Conservation (phyloP, 2,329 filamentous ascomycete species). For the Monilinia aucupariae region DNA sequence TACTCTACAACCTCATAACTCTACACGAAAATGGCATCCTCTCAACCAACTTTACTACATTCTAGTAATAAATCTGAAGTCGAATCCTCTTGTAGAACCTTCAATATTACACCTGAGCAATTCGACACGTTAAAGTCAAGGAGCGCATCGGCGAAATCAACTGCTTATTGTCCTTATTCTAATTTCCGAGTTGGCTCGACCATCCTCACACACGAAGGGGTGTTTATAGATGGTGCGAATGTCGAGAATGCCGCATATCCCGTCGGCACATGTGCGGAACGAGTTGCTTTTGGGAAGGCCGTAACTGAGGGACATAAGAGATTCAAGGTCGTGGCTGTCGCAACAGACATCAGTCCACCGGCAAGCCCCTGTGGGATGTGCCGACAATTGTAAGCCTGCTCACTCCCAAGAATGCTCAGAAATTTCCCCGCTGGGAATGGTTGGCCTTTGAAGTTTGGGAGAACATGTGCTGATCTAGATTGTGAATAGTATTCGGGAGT, state of each 20-base stretch:
- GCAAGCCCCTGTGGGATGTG: constrained; percentile 92
- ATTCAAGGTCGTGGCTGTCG: constrained; percentile 78
- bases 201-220: constrained; percentile 56
- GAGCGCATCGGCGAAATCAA: constrained; percentile 67
- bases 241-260: constrained; percentile 90
- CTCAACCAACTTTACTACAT: not conserved
- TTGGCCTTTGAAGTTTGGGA: no score
- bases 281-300: constrained; percentile 79
- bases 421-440: not conserved
- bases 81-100: constrained; percentile 21
- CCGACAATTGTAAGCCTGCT: constrained; percentile 67
- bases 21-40: not conserved
- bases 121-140: constrained; percentile 60
- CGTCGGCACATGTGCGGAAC: constrained; percentile 91
- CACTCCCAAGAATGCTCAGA: not conserved
- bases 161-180: constrained; percentile 66
- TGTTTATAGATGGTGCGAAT: constrained; percentile 63
- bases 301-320: constrained; percentile 46
- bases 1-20: not conserved
- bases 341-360: constrained; percentile 68
- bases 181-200: constrained; percentile 85
- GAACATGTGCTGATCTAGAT: not conserved
- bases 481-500: constrained; percentile 64
- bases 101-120: constrained; percentile 55
- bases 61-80: constrained; percentile 2